Conservation (phyloP, 2,329 filamentous ascomycete genomes). For the Talaromyces sp. region DNA sequence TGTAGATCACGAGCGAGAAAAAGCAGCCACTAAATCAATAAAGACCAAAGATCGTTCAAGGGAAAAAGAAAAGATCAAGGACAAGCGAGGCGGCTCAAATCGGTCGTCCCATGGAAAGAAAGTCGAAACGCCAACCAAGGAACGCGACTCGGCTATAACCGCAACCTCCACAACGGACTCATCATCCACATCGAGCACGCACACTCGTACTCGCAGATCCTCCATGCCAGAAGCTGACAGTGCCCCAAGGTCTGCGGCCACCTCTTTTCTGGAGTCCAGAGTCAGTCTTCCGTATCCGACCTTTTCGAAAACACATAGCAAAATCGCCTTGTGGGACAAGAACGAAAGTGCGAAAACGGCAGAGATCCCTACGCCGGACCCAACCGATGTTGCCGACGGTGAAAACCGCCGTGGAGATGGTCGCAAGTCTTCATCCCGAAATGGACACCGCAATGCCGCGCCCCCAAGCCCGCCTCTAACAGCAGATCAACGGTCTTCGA, state of each 20-base stretch:
- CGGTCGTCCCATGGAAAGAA: constrained; percentile 14
- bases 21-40: constrained; percentile 13
- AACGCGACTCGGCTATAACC: constrained; percentile 11
- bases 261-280: constrained; percentile 39
- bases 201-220: constrained; percentile 10
- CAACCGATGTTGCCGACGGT: constrained; percentile 59
- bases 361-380: constrained; percentile 59
- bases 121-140: constrained; percentile 12
- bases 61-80: constrained; percentile 13
- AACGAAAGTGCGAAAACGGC: constrained; percentile 43
- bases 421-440: constrained; percentile 23
- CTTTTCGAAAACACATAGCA: constrained; percentile 88
- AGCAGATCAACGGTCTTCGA: constrained; percentile 33
- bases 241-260: constrained; percentile 20
- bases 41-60: constrained; percentile 16
- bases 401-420: constrained; percentile 1
- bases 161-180: constrained; percentile 5
- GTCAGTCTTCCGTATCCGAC: constrained; percentile 65
- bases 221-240: constrained; percentile 14
- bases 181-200: constrained; percentile 11
- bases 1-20: constrained; percentile 7
- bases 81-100: constrained; percentile 1
- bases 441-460: constrained; percentile 25
- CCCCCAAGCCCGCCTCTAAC: constrained; percentile 46
- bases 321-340: constrained; percentile 67